phyloP scores from a whole-genome alignment of 1,284 basidiomycete species.

The Xerocomus nothofagi region DNA sequence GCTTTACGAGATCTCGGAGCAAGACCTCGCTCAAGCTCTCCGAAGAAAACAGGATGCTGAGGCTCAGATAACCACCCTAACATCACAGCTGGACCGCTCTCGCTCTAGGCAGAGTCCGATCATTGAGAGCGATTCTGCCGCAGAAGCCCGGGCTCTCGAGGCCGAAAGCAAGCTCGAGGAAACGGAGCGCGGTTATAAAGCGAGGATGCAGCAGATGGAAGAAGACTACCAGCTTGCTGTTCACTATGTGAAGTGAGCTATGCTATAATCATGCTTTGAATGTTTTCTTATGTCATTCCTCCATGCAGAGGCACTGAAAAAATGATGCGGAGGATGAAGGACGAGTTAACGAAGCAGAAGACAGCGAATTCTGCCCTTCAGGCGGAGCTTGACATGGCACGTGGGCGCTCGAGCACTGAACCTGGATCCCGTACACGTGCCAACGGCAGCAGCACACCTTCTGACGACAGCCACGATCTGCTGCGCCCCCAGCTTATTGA shows the following conservation, averaged over 20 bases:
- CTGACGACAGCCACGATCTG: conserved; percentile 64
- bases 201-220: conserved; percentile 82
- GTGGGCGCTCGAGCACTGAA: conserved; percentile 56
- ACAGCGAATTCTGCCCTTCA: conserved; percentile 76
- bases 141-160: conserved; percentile 62
- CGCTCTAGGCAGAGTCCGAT: conserved; percentile 52
- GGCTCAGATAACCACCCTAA: conserved; percentile 61
- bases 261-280: conserved; percentile 8
- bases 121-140: conserved; percentile 37
- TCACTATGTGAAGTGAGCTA: conserved; percentile 83
- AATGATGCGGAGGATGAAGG: conserved; percentile 97
- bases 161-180: conserved; percentile 77
- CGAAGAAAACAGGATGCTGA: conserved; percentile 75
- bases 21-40: conserved; percentile 62
- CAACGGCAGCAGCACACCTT: conserved; percentile 82
- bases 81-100: conserved; percentile 66
- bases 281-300: conserved; percentile 25
- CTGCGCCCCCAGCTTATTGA: conserved; percentile 69
- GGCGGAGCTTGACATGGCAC: conserved; percentile 70
- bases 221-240: conserved; percentile 94
- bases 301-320: conserved; percentile 89
- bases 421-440: conserved; percentile 58
- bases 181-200: conserved; percentile 75
- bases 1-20: conserved; percentile 72
- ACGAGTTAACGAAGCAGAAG: conserved; percentile 90